Percentiles rank a stretch among this genome's conserved stretches.
phyloP scores from a whole-genome alignment of 2,329 filamentous ascomycete genomes.

The Fusarium graminum region DNA sequence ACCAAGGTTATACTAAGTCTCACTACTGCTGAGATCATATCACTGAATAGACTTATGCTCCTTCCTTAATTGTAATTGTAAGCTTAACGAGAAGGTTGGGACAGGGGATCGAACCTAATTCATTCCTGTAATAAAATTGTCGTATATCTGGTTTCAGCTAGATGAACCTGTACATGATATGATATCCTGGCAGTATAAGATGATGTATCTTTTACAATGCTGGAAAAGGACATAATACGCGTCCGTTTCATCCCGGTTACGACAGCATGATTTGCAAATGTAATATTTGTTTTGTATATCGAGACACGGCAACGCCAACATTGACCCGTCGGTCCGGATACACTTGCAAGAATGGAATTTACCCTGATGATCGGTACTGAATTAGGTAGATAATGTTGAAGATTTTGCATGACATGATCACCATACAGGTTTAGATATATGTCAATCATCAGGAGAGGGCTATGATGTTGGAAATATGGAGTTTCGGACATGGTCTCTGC shows the following conservation, averaged over 20 bases:
- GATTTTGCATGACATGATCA: conserved; percentile 24
- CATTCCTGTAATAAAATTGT: conserved; percentile 7
- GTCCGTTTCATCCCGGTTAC: conserved; percentile 18
- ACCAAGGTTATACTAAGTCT: background rate
- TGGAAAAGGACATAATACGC: conserved; percentile 19
- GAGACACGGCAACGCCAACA: background rate
- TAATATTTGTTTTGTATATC: background rate
- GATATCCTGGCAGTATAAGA: conserved; percentile 1
- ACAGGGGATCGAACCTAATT: background rate
- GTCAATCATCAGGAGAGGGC: background rate
- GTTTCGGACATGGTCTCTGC: conserved; percentile 3
- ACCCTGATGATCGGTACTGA: background rate
- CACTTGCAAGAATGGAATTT: background rate
- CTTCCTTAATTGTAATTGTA: conserved; percentile 3
- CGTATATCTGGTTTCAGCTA: conserved; percentile 28
- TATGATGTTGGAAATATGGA: conserved; percentile 9
- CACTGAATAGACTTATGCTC: background rate
- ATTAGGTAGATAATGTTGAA: background rate
- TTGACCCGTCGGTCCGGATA: background rate
- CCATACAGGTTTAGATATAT: conserved; percentile 17
- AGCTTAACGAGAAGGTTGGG: background rate
- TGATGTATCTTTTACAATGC: conserved; percentile 1
- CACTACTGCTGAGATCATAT: background rate
- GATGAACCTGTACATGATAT: background rate
- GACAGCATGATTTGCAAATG: conserved; percentile 14